Base-by-base conservation (phyloP, 2,329 filamentous ascomycete genomes). In the Trichophyton verrucosum region DNA sequence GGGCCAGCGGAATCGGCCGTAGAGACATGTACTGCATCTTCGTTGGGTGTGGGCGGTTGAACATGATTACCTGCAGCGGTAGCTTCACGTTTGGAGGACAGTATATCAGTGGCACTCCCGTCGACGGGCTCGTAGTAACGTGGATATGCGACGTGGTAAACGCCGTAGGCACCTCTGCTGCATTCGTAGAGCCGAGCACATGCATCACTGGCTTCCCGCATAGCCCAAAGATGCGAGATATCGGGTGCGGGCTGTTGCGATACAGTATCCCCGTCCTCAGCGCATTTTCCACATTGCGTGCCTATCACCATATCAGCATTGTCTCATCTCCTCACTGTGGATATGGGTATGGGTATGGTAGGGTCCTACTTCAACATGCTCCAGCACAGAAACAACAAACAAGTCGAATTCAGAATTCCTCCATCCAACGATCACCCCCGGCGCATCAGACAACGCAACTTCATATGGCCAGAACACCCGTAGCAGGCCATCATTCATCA, bases 391-490 rank as follows among this genome's bases (percentile, higher is more conserved):
- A 57, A 97, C 85, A 42, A 97, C 91, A 69, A 97, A 88, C 55
- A 97, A 80, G 74, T 99, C 94, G 59, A 91, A 79, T 56, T 87
- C 86, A 42, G 92, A 96, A 74, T 99, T 99, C 69, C 88, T 85
- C 90, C 92, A 99, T 70, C 94, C 94, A 55, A 99, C 88, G 65
- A 99, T 85, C 63, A 96, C 88, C 51, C 92, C 94, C 47, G 89
- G 84, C 61, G 83, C 80, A 66, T 84, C 82, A 60, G 86, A 88
- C 73, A 80, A 82, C 60, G 83, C 81, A 70, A 89, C 85, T 76
- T 95, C 91, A 70, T 88, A 88, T 69, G 94, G 95, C 94, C 94
- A 99, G 79, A 99, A 97, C 78, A 99, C 86, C 80, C 94, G 90
- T 86, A 97, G 90, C 79, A 97, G 81, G 71, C 89, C 91, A 89